These are phyloP conservation scores for Paramecium bursaria DNA, from an alignment of 73 alveolate genomes.

Conservation along the genomic window DNA sequence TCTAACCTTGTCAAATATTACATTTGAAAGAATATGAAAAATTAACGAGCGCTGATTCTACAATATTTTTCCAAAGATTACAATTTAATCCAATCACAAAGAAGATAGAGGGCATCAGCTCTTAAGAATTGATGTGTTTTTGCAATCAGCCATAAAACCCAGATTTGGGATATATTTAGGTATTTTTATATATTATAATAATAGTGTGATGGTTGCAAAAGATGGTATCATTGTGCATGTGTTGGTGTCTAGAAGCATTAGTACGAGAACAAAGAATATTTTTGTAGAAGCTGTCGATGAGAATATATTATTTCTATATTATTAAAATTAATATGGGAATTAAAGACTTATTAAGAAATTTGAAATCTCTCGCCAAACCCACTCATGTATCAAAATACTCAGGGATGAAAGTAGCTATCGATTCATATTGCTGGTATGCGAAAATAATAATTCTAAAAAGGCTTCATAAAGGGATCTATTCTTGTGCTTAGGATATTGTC, in stretches of 20 bases:
- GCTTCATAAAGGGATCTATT: slow-evolving; percentile 93
- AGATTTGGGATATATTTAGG: slow-evolving; percentile 7
- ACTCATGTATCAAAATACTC: slow-evolving; percentile 85
- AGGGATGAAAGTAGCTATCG: slow-evolving; percentile 90
- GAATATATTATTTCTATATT: too few relatives aligned
- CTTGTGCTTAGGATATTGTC: slow-evolving; percentile 85
- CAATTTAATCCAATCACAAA: slow-evolving; percentile 38
- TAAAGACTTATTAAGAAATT: slow-evolving; percentile 79
- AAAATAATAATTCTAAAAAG: slow-evolving; percentile 13
- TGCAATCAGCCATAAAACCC: slow-evolving; percentile 40
- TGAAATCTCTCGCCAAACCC: slow-evolving; percentile 82
- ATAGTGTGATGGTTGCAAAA: slow-evolving; percentile 31
- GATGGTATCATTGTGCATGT: slow-evolving; percentile 39
- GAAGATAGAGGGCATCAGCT: not conserved
- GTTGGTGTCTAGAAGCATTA: slow-evolving; percentile 25
- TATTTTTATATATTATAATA: not conserved
- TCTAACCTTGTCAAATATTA: slow-evolving; percentile 10
- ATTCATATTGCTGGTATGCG: slow-evolving; percentile 93
- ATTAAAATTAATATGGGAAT: slow-evolving; percentile 87
- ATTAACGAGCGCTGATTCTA: not conserved
- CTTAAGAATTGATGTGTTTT: not conserved
- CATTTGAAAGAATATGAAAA: slow-evolving; percentile 36
- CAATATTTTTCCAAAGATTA: slow-evolving; percentile 18
- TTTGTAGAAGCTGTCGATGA: slow-evolving; percentile 57
- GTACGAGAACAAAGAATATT: slow-evolving; percentile 35